These are phyloP conservation scores for Guyanaporus albipodus DNA, from an alignment of 768 basidiomycete genomes.

Conservation along the genomic window DNA sequence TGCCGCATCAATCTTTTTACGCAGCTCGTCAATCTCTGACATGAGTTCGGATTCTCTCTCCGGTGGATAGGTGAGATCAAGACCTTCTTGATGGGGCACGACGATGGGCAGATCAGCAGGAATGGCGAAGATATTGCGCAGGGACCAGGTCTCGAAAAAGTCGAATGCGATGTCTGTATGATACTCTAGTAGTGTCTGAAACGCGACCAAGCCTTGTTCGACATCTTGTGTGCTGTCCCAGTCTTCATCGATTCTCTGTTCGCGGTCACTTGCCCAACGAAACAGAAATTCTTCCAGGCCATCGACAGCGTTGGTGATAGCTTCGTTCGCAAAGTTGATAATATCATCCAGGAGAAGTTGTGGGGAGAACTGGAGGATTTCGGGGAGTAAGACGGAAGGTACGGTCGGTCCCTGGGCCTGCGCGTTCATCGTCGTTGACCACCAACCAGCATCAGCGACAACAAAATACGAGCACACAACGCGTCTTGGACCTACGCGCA, in stretches of 20 bases:
- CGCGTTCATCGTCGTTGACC: slow-evolving; percentile 21
- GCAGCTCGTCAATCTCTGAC: slow-evolving; percentile 63
- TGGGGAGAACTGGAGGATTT: slow-evolving; percentile 81
- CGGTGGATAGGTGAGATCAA: slow-evolving; percentile 60
- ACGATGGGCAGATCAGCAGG: slow-evolving; percentile 66
- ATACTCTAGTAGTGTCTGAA: slow-evolving; percentile 84
- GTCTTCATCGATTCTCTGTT: slow-evolving; percentile 40
- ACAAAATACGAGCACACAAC: slow-evolving; percentile 27
- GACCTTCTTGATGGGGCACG: slow-evolving; percentile 68
- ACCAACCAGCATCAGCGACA: not conserved
- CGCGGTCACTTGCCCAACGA: slow-evolving; percentile 68
- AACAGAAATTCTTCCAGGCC: slow-evolving; percentile 76
- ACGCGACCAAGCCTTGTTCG: slow-evolving; percentile 77
- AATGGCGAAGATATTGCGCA: slow-evolving; percentile 83
- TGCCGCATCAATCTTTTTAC: slow-evolving; percentile 67
- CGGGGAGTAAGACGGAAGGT: slow-evolving; percentile 24
- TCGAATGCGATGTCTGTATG: slow-evolving; percentile 91
- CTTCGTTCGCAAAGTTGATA: slow-evolving; percentile 76
- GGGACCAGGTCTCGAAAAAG: slow-evolving; percentile 85
- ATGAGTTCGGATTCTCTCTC: slow-evolving; percentile 58
- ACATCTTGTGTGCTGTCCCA: slow-evolving; percentile 67
- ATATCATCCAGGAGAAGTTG: slow-evolving; percentile 84
- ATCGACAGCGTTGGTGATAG: slow-evolving; percentile 72
- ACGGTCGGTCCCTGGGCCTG: slow-evolving; percentile 27
- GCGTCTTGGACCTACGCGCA: slow-evolving; percentile 16